These are phyloP conservation scores for Heritiera fomes DNA, from an alignment of 345 rosid species.

Conservation along the genomic window DNA sequence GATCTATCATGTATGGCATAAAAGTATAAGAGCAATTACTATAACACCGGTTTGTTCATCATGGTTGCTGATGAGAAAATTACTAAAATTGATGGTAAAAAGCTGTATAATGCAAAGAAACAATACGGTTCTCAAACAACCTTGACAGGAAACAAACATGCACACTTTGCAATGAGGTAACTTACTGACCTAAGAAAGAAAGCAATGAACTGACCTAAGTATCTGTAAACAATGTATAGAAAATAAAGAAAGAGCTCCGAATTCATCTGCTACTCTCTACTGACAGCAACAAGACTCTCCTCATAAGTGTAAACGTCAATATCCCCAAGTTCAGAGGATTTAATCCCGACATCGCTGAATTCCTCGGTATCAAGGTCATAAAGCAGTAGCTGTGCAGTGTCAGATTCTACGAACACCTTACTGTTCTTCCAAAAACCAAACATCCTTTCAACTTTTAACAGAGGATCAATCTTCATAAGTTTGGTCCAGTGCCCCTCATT, in stretches of 20 bases:
- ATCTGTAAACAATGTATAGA: too few species aligned
- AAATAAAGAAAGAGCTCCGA: too few species aligned
- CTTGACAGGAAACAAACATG: too few species aligned
- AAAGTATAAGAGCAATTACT: too few species aligned
- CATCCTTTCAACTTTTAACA: background rate
- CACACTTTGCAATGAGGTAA: background rate
- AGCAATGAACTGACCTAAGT: background rate
- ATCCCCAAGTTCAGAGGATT: background rate
- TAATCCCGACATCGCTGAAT: background rate
- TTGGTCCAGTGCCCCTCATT: background rate
- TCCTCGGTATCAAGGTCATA: background rate
- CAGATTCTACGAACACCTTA: background rate
- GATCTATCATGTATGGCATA: too few species aligned
- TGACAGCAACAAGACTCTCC: background rate
- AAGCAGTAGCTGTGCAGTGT: background rate
- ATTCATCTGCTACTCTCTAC: background rate
- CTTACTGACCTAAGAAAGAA: background rate
- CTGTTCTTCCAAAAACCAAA: background rate
- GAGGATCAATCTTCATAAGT: background rate
- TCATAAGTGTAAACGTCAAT: background rate
- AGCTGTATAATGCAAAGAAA: too few species aligned
- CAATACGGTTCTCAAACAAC: background rate
- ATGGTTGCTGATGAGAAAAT: too few species aligned
- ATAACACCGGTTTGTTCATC: too few species aligned
- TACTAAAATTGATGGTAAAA: too few species aligned